phyloP scores from a whole-genome alignment of 2,329 filamentous ascomycete genomes.

The Aspergillus transmontanensis region DNA sequence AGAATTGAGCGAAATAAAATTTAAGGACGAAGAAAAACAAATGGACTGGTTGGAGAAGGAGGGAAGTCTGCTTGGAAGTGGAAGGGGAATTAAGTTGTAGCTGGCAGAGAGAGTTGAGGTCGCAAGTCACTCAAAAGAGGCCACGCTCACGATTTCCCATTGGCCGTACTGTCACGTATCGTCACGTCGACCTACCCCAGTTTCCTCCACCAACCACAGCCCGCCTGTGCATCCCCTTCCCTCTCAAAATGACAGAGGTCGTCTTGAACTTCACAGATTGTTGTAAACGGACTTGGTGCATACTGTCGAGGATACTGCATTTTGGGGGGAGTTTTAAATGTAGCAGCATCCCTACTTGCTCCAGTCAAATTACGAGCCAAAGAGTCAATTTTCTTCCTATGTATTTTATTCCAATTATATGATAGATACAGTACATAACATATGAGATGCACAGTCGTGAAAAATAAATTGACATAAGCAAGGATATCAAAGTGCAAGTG shows the following conservation, averaged over 20 bases:
- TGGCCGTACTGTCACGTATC: conserved; percentile 20
- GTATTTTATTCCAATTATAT: conserved; percentile 10
- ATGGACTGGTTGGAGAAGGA: conserved; percentile 9
- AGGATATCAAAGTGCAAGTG: conserved; percentile 11
- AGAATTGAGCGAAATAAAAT: conserved; percentile 22
- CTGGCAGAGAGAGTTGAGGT: conserved; percentile 17
- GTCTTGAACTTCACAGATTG: background rate
- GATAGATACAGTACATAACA: conserved; percentile 23
- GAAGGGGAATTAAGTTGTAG: conserved; percentile 7
- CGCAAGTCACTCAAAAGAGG: conserved; percentile 28
- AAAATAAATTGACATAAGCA: conserved; percentile 18
- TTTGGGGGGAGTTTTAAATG: background rate
- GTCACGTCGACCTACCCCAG: conserved; percentile 13
- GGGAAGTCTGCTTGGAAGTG: conserved; percentile 2
- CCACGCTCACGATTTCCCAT: conserved; percentile 29
- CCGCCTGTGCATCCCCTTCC: background rate
- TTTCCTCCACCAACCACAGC: conserved; percentile 4
- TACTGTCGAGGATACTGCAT: background rate
- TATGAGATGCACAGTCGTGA: conserved; percentile 26
- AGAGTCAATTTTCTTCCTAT: background rate
- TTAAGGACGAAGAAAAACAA: conserved; percentile 14
- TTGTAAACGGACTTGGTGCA: background rate
- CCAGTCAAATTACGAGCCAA: background rate
- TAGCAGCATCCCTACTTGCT: background rate
- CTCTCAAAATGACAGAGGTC: background rate